Percentiles rank a stretch among this genome's conserved stretches.
These are phyloP conservation scores for Cucumis variabilis DNA, from an alignment of 331 rosid genomes.

Conservation along the genomic window DNA sequence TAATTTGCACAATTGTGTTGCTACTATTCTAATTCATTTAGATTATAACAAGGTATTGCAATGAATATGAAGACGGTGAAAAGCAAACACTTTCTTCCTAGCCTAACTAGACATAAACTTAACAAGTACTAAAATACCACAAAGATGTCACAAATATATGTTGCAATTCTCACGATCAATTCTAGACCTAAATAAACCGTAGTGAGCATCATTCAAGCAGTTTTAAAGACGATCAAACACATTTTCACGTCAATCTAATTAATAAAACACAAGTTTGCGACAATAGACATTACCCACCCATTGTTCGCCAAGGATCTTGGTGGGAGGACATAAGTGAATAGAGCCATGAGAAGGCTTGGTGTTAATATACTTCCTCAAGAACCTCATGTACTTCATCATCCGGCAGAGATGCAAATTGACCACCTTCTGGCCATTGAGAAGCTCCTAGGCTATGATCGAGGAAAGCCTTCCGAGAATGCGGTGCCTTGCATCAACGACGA, in stretches of 20 bases:
- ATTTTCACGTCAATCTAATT: not conserved
- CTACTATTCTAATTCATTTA: not conserved
- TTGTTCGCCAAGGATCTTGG: constrained; percentile 70
- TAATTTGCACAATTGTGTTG: not conserved
- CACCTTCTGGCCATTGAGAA: constrained; percentile 60
- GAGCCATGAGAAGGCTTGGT: constrained; percentile 72
- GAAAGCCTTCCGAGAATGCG: constrained; percentile 62
- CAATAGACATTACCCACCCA: constrained; percentile 51
- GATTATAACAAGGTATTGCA: not conserved
- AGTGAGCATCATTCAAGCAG: not conserved
- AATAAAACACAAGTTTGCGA: not conserved
- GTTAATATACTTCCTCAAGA: constrained; percentile 65
- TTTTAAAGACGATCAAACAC: not conserved
- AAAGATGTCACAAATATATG: too few relatives aligned
- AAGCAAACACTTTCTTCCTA: not conserved
- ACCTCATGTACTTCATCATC: constrained; percentile 71
- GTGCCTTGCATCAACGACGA: constrained; percentile 59
- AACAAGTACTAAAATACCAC: not conserved
- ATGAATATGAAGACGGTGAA: too few relatives aligned
- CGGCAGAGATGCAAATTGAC: constrained; percentile 59
- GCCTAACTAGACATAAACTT: not conserved
- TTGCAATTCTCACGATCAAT: too few relatives aligned
- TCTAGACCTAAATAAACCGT: not conserved
- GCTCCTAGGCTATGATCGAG: constrained; percentile 62
- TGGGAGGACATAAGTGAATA: constrained; percentile 60